A percentile compares a stretch with the other conserved stretches of the same genome.
Conservation (phyloP, 805 yeast genomes). For the Saccharomycopsis sp. region DNA sequence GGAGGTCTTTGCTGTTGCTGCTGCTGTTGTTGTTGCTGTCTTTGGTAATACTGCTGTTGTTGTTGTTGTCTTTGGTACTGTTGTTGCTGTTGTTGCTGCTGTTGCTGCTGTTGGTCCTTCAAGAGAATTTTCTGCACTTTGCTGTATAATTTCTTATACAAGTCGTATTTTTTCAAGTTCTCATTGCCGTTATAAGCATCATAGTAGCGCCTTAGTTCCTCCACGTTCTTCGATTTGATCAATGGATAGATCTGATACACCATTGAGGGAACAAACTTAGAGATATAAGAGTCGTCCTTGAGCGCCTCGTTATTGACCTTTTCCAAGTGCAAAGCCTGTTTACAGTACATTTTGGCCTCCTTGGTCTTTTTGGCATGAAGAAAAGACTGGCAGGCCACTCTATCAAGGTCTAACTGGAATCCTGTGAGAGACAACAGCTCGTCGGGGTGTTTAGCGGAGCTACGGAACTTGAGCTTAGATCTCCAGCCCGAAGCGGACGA, state of each 20-base stretch:
- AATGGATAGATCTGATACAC: conserved; percentile 9
- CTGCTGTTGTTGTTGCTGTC: conserved; percentile 33
- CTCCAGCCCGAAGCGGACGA: conserved; percentile 4
- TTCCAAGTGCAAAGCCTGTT: conserved; percentile 6
- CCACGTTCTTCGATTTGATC: conserved; percentile 13
- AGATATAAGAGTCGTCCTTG: not conserved
- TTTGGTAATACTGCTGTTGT: conserved; percentile 27
- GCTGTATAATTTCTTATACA: conserved; percentile 22
- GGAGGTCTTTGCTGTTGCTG: conserved; percentile 32
- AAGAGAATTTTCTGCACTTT: conserved; percentile 31
- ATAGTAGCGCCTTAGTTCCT: conserved; percentile 7
- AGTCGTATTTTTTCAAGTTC: conserved; percentile 14
- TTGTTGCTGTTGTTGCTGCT: conserved; percentile 40
- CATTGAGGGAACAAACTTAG: conserved; percentile 14
- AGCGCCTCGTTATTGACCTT: not conserved
- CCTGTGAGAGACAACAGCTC: conserved; percentile 7
- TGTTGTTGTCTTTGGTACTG: conserved; percentile 39
- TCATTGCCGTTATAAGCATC: conserved; percentile 15
- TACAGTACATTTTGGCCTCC: conserved; percentile 15
- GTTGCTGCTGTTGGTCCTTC: conserved; percentile 35
- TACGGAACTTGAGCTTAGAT: conserved; percentile 6
- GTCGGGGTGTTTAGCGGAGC: not conserved
- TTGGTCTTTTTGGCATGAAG: conserved; percentile 4
- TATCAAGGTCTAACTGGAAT: conserved; percentile 12
- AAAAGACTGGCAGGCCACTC: conserved; percentile 15